These are phyloP conservation scores for Polytrichum commune DNA, from an alignment of 225 moss, liverwort and hornwort genomes.

Conservation along the genomic window DNA sequence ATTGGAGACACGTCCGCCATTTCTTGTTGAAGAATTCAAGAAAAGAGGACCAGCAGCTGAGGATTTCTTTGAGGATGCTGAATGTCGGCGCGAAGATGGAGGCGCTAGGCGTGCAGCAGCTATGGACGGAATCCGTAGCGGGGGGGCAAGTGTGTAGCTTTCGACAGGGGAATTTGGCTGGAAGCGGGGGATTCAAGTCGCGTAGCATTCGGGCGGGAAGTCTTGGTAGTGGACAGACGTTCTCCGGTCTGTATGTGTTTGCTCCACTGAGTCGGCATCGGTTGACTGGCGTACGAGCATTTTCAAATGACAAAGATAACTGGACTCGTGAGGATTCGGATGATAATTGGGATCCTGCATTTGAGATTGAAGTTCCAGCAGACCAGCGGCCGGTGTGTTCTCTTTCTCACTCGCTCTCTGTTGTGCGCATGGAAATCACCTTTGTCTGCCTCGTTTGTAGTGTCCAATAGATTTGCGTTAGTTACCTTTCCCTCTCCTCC, in stretches of 20 bases:
- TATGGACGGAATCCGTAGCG: conserved; percentile 20
- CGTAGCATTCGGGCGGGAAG: conserved; percentile 22
- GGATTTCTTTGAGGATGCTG: not conserved
- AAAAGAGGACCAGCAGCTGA: not conserved
- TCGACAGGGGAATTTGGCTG: conserved; percentile 18
- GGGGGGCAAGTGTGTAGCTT: conserved; percentile 28
- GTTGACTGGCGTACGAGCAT: conserved; percentile 24
- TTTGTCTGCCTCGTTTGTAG: not conserved
- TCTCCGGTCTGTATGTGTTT: conserved; percentile 12
- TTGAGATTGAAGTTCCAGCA: conserved; percentile 62
- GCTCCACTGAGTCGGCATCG: conserved; percentile 29
- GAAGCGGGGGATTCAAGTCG: conserved; percentile 22
- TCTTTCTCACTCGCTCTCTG: conserved; percentile 11
- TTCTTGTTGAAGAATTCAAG: no score
- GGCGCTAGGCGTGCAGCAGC: conserved; percentile 27
- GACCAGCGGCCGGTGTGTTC: conserved; percentile 60
- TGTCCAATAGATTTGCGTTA: not conserved
- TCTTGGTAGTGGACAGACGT: conserved; percentile 22
- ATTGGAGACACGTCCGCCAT: no score
- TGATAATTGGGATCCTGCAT: conserved; percentile 53
- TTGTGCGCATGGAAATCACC: not conserved
- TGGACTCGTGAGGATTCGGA: conserved; percentile 35
- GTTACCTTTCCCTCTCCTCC: not conserved
- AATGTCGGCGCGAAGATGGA: conserved; percentile 37
- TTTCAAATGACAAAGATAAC: conserved; percentile 50